Evolutionary conservation across 1,284 basidiomycete species (phyloP).

Genomic region (Hortiboletus rubellus): DNA sequence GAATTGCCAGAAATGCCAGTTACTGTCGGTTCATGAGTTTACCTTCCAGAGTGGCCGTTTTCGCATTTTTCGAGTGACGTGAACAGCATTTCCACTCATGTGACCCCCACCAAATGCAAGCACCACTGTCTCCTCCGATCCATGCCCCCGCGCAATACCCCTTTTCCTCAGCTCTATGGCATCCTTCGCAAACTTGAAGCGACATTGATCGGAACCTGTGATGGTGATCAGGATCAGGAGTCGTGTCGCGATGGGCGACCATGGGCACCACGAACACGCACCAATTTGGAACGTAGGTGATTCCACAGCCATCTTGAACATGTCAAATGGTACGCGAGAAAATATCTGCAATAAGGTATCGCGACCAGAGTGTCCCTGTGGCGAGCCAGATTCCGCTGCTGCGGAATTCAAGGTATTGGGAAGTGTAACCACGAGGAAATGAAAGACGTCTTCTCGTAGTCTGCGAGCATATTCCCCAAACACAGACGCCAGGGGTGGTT

Average conservation of each 20-base stretch:
- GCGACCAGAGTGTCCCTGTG: slow-evolving; percentile 48
- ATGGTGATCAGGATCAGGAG: slow-evolving; percentile 15
- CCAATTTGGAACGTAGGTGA: slow-evolving; percentile 76
- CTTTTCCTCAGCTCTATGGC: slow-evolving; percentile 79
- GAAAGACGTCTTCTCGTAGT: slow-evolving; percentile 69
- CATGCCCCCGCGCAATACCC: slow-evolving; percentile 58
- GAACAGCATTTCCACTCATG: slow-evolving; percentile 72
- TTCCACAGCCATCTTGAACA: slow-evolving; percentile 79
- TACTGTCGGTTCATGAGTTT: slow-evolving; percentile 47
- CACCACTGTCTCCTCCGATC: slow-evolving; percentile 81
- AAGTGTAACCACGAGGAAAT: slow-evolving; percentile 73
- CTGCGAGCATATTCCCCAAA: slow-evolving; percentile 71
- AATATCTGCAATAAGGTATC: slow-evolving; percentile 70
- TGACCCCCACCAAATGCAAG: slow-evolving; percentile 76
- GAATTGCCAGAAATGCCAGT: slow-evolving; percentile 15
- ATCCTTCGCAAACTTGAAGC: slow-evolving; percentile 88
- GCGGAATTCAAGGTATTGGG: slow-evolving; percentile 58
- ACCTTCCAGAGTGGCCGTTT: slow-evolving; percentile 86
- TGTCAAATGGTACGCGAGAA: slow-evolving; percentile 75
- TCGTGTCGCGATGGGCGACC: slow-evolving; percentile 4
- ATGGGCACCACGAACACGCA: slow-evolving; percentile 38
- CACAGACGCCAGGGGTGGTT: slow-evolving; percentile 54
- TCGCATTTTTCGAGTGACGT: slow-evolving; percentile 82
- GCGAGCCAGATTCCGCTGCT: slow-evolving; percentile 38
- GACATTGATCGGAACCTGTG: slow-evolving; percentile 75